A percentile compares a stretch with the other conserved stretches of the same genome.
phyloP scores from a whole-genome alignment of 371 early-diverging fungal genomes.

The Mucor saturninus region DNA sequence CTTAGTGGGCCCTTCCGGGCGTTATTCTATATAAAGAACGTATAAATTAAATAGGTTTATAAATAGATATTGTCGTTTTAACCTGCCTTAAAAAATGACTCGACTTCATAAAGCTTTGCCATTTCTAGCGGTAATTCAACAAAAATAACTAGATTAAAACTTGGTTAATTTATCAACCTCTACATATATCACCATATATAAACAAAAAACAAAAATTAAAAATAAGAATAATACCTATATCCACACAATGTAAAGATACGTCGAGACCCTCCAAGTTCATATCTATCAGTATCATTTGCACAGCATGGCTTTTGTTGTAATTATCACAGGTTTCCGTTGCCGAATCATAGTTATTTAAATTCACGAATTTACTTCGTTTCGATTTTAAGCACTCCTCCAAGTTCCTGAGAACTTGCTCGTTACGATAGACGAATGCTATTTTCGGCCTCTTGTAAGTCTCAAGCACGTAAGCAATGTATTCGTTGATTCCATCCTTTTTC shows the following conservation, averaged over 20 bases:
- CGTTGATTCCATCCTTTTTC: conserved; percentile 50
- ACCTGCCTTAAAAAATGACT: conserved; percentile 20
- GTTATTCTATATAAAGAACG: conserved; percentile 1
- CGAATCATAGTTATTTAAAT: conserved; percentile 10
- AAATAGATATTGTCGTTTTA: background rate
- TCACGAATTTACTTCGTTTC: background rate
- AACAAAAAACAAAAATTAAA: background rate
- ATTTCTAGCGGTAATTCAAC: conserved; percentile 8
- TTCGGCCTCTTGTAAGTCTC: conserved; percentile 47
- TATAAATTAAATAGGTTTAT: background rate
- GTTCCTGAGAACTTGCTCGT: conserved; percentile 48
- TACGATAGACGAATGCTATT: conserved; percentile 69
- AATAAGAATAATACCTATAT: conserved; percentile 2
- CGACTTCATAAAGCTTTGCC: conserved; percentile 2
- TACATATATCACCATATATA: background rate
- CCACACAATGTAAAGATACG: conserved; percentile 13
- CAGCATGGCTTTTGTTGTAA: conserved; percentile 9
- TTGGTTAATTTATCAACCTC: background rate
- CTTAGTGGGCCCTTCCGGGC: conserved; percentile 9
- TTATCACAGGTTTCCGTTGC: background rate
- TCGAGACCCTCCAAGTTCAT: conserved; percentile 10
- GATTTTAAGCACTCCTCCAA: conserved; percentile 27
- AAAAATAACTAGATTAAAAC: conserved; percentile 9
- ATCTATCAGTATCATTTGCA: conserved; percentile 16
- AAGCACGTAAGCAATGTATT: conserved; percentile 56